Evolutionary conservation across 257 asterid species (phyloP), one percentile per base, ranked within the genome.

Genomic region (Solanum chmielewskii): DNA sequence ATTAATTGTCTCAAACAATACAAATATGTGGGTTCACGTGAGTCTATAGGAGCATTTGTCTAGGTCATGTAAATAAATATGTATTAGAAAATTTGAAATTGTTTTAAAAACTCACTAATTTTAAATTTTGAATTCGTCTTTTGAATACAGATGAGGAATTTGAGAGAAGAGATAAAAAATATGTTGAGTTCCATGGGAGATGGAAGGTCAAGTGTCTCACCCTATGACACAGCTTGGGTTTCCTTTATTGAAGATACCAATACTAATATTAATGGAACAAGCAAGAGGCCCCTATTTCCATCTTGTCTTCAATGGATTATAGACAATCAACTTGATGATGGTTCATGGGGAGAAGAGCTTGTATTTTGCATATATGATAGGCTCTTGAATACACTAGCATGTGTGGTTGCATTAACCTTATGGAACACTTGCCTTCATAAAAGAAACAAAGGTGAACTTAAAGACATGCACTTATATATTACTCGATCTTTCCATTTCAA

Each of bases 381-480:
- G 70, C 70, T 90, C 33, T 33, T 89, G 49, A 87, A 87, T 56
- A 90, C 92, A 9, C 73, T 90, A 20, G 91, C 86, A 13, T 89
- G 90, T 86, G 90, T 90, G 23, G 88, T 89, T 27, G 88, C 91
- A 14, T 44, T 89, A 60, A 87, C 39, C 78, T 10, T 82, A 12
- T 90, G 91, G 91, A 75, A 89, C 7, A 15, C 86, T 10, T 82
- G 84, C 64, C 47, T 59, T 68, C 84, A 83, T 10, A 87, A 82
- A 76, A 82, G 81, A 31, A 62, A 90, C 35, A 81, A 86, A 87
- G 91, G 92, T 90, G 56, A 20, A 9, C 39, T 45, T 45, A 29
- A 45, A 44, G 14, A 11, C 47, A 42, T 42, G 47, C 47, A 42
- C 47, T 44, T 44, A 11, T 44, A 44, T 44, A 11, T 44, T 44